These are phyloP conservation scores for Prosopis cineraria DNA, from an alignment of 306 rosid genomes.

Conservation along the genomic window DNA sequence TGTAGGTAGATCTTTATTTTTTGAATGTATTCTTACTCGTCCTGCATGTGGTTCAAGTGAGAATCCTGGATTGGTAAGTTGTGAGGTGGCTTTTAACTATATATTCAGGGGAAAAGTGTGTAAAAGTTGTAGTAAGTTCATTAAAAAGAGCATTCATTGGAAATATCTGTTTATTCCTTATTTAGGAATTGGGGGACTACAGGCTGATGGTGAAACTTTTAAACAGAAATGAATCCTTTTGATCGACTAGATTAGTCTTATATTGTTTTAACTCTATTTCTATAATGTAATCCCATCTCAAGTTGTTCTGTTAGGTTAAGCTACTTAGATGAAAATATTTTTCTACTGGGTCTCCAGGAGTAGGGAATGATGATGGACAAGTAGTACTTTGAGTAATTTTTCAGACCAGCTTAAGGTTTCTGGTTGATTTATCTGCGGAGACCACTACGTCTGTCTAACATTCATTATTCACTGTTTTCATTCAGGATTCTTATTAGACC, in stretches of 20 bases:
- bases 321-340: neutral
- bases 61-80: constrained; percentile 5
- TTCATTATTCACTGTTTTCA: constrained; percentile 30
- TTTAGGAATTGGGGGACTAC: neutral
- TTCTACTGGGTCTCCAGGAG: neutral
- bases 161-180: neutral
- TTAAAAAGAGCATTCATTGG: neutral
- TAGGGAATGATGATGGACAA: constrained; percentile 14
- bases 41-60: neutral
- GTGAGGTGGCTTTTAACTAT: neutral
- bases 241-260: neutral
- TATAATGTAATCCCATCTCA: neutral
- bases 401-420: constrained; percentile 13
- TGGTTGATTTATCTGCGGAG: constrained; percentile 12
- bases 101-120: neutral
- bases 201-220: neutral
- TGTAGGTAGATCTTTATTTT: neutral
- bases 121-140: neutral
- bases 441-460: constrained; percentile 24
- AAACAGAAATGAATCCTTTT: constrained; percentile 6
- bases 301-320: constrained; percentile 7
- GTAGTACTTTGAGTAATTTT: neutral
- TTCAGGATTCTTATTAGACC: constrained; percentile 96
- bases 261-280: neutral
- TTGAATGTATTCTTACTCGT: constrained; percentile 5